Base-by-base conservation (phyloP, 2,329 filamentous ascomycete species). In the Rutstroemia sydowiana region DNA sequence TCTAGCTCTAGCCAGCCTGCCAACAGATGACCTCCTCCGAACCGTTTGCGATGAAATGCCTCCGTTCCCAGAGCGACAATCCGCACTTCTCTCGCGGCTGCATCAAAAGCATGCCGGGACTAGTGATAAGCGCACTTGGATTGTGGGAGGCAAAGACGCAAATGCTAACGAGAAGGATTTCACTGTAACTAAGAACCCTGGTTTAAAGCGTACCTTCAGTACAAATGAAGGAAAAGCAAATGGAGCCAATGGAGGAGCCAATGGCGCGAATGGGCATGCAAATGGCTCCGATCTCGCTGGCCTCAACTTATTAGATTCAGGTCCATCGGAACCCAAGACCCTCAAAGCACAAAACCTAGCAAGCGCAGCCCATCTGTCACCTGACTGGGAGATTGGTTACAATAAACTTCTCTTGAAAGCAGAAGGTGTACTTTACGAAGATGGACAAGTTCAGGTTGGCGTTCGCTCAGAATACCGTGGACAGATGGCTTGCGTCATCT, bases 41-140 rank as follows among this genome's bases (percentile, higher is more conserved):
- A 97, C 93, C 0, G 84, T 98, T 5, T 95, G 91, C 68, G 93
- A 98, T 62, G 93, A 98, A 68, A 98, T 98, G 95, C 93, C 93
- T 2, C 91, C 93, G 0, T 98, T 97, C 71, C 95, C 93, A 0
- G 91, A 98, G 68, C 78, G 95, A 55, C 85, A 95, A 53, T 97
- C 93, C 5, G 92, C 93, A 1, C 75, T 98, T 26, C 75, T 98
- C 10, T 96, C 92, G 36, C 81, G 93, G 53, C 77, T 98, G 45
- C 92, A 98, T 70, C 90, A 95, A 70, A 97, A 95, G 72, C 90
- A 95, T 63, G 87, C 87, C 44, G 88, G 87, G 55, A 93, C 89
- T 13, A 95, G 88, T 66, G 93, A 98, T 69, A 95, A 95, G 72
- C 82, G 92, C 56, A 97, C 93, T 1, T 98, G 93, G 93, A 85